Evolutionary conservation across 331 rosid genomes (phyloP).

Genomic region (Cucumis variabilis): DNA sequence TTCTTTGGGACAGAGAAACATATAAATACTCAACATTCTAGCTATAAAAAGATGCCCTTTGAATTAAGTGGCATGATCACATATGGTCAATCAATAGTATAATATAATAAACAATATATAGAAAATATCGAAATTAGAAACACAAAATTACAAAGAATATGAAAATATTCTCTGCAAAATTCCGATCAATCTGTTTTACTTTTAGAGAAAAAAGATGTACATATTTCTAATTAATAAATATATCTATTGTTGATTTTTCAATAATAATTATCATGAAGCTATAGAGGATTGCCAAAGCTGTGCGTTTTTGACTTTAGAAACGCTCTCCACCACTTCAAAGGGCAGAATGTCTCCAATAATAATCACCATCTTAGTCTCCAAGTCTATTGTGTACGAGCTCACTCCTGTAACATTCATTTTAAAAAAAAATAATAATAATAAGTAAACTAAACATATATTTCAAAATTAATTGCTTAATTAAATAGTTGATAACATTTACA

Average conservation of each 20-base stretch:
- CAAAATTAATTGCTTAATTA: no score
- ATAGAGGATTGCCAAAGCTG: slow-evolving; percentile 62
- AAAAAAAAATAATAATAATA: no score
- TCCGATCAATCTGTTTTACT: not conserved
- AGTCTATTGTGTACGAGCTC: slow-evolving; percentile 84
- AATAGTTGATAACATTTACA: no score
- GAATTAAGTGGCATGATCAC: not conserved
- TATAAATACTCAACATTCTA: not conserved
- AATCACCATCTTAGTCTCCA: slow-evolving; percentile 82
- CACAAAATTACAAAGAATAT: slow-evolving; percentile 3
- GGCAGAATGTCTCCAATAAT: slow-evolving; percentile 94
- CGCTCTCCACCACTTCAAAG: slow-evolving; percentile 81
- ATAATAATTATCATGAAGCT: not conserved
- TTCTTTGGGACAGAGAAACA: not conserved
- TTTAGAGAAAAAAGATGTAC: not conserved
- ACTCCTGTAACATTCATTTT: slow-evolving; percentile 55
- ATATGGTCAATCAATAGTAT: not conserved
- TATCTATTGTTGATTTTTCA: not conserved
- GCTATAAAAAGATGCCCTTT: no score
- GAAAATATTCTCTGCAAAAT: slow-evolving; percentile 15
- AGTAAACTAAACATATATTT: no score
- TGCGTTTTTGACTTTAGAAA: slow-evolving; percentile 89
- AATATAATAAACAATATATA: not conserved
- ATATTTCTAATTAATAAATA: slow-evolving; percentile 9
- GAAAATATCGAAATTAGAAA: not conserved